A percentile compares a stretch with the other conserved stretches of the same genome.
These are phyloP conservation scores for Ilyonectria mors-panacis DNA, from an alignment of 2,329 filamentous ascomycete species.

Conservation along the genomic window DNA sequence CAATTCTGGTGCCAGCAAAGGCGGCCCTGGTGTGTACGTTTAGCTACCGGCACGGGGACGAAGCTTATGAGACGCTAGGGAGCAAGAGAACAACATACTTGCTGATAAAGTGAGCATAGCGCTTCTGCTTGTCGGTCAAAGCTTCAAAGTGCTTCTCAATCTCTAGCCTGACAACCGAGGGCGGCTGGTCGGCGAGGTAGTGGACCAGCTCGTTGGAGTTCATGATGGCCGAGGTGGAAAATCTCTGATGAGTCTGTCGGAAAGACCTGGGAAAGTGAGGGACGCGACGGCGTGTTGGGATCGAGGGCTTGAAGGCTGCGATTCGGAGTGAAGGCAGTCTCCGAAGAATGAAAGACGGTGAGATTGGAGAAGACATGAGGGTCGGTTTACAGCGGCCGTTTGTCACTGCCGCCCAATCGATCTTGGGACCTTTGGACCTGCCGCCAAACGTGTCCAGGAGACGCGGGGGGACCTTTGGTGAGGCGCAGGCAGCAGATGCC, in stretches of 20 bases:
- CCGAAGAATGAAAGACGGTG: conserved; percentile 53
- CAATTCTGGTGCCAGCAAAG: conserved; percentile 82
- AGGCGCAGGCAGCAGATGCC: conserved; percentile 23
- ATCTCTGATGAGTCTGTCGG: conserved; percentile 46
- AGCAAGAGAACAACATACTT: conserved; percentile 64
- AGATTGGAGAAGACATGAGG: conserved; percentile 53
- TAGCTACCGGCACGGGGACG: conserved; percentile 19
- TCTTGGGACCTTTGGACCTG: conserved; percentile 27
- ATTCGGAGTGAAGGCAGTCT: conserved; percentile 54
- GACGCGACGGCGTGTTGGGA: conserved; percentile 40
- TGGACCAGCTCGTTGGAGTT: conserved; percentile 75
- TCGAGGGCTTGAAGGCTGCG: conserved; percentile 46
- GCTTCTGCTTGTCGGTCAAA: conserved; percentile 81
- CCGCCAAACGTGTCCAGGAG: conserved; percentile 45
- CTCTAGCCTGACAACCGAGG: conserved; percentile 87
- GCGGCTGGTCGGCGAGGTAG: conserved; percentile 92
- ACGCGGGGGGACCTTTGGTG: conserved; percentile 29
- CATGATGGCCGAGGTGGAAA: conserved; percentile 63
- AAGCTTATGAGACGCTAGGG: background rate
- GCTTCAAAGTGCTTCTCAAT: conserved; percentile 95
- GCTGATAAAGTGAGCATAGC: conserved; percentile 93
- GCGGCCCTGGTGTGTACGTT: conserved; percentile 70
- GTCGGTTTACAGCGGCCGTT: conserved; percentile 28
- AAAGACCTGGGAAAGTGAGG: conserved; percentile 44
- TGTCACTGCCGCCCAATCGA: conserved; percentile 26